Percentiles rank a stretch among this genome's conserved stretches.
phyloP scores from a whole-genome alignment of 192 early-diverging fungal species.

The Coemansia javaensis region DNA sequence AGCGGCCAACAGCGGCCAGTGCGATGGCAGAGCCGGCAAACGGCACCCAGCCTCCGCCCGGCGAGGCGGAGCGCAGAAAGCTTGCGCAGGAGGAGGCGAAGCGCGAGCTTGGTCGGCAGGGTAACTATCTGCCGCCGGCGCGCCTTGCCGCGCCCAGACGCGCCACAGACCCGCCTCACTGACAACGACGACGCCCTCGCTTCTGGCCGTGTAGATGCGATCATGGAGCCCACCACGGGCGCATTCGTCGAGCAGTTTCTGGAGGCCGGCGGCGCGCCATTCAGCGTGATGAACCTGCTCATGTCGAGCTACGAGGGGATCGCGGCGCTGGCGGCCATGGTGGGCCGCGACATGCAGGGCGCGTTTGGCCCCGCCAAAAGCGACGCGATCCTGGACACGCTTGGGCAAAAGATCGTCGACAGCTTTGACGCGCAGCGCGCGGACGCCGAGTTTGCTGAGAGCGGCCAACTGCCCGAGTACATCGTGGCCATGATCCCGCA shows the following conservation, averaged over 20 bases:
- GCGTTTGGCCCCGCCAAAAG: conserved; percentile 5
- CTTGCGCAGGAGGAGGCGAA: conserved; percentile 32
- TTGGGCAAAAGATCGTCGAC: conserved; percentile 57
- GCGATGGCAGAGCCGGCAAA: too few species aligned
- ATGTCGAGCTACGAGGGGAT: conserved; percentile 41
- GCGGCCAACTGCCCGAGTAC: conserved; percentile 55
- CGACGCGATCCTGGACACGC: conserved; percentile 29
- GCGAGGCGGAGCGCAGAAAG: conserved; percentile 27
- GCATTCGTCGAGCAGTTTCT: conserved; percentile 36
- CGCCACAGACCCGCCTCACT: too few species aligned
- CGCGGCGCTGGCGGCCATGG: conserved; percentile 40
- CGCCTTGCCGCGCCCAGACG: too few species aligned
- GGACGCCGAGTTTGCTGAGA: conserved; percentile 50
- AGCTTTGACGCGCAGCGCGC: conserved; percentile 56
- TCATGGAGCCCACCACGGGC: conserved; percentile 42
- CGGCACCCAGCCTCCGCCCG: neutral
- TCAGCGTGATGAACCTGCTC: conserved; percentile 40
- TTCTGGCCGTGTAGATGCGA: conserved; percentile 37
- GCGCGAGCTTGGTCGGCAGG: conserved; percentile 26
- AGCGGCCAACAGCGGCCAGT: too few species aligned
- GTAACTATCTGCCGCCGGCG: conserved; percentile 33
- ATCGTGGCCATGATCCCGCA: conserved; percentile 56
- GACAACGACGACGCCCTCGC: too few species aligned
- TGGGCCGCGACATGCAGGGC: conserved; percentile 12
- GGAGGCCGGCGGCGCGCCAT: conserved; percentile 40